Base-by-base conservation (phyloP, 1,284 basidiomycete species). In the Entoloma clypeatum region DNA sequence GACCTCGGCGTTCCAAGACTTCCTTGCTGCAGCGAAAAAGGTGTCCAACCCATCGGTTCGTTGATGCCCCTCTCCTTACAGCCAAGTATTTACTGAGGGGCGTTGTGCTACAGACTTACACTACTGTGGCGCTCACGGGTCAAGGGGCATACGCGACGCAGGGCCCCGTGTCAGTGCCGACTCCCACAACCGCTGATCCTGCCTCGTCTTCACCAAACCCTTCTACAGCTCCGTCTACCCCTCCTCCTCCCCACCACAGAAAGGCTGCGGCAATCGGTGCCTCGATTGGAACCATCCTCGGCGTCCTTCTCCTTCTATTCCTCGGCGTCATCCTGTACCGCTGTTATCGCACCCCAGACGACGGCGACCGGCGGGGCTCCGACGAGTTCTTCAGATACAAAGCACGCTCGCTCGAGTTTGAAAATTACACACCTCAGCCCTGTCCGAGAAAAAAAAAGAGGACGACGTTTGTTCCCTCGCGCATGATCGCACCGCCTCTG, bases 201-300 rank as follows among this genome's bases (percentile, higher is more conserved):
- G 6, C 44, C 13, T 11, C 48, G 14, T 33, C 3, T 36, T 36
- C 10, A 22, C 24, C 13, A 5, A 36, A 33, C n/a, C 28, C 9
- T n/a, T 26, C 3, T 37, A 33, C 16, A 14, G 27, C 28, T 11
- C 26, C 6, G 8, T 4, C 16, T 14, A 31, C 10, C 17, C 33
- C 13, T 22, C 39, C 3, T 38, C 44, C 9, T 42, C 43, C n/a
- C 28, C 42, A 19, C 45, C 59, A 25, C 46, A 50, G n/a, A 39
- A 21, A 4, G 55, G 49, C n/a, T n/a, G n/a, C n/a, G n/a, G n/a
- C n/a, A n/a, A n/a, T n/a, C n/a, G n/a, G n/a, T n/a, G n/a, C n/a
- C n/a, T n/a, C n/a, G n/a, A n/a, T n/a, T n/a, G n/a, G n/a, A 1
- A 53, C 56, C 2, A 59, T 65, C 32, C 56, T 64, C 6, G 65